These are phyloP conservation scores for Aspergillus funiculosus DNA, from an alignment of 495 filamentous ascomycete species.

Conservation along the genomic window DNA sequence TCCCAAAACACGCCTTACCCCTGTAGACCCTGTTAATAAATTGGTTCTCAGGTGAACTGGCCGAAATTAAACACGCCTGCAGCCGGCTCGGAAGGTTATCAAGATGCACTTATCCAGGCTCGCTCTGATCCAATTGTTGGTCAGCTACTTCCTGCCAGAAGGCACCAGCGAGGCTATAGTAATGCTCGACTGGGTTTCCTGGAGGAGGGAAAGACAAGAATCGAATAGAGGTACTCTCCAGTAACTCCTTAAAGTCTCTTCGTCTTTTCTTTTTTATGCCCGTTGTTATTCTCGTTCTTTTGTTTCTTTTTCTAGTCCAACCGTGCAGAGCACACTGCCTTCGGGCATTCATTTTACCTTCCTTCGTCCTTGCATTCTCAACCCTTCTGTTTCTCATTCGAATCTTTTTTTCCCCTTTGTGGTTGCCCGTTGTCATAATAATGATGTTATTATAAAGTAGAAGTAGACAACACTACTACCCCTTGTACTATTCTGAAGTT, in stretches of 20 bases:
- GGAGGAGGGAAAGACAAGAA: constrained; percentile 95
- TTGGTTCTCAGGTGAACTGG: constrained; percentile 79
- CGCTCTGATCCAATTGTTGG: constrained; percentile 73
- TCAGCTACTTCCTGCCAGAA: constrained; percentile 50
- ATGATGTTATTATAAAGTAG: constrained; percentile 3
- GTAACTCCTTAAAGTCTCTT: neutral
- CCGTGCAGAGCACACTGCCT: too few species aligned
- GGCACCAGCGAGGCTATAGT: constrained; percentile 73
- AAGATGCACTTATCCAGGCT: constrained; percentile 74
- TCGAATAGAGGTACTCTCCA: constrained; percentile 60
- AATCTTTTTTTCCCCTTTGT: constrained; percentile 6
- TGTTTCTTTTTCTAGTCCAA: constrained; percentile 16
- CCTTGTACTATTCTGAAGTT: neutral
- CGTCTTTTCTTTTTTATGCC: neutral
- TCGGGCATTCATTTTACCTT: too few species aligned
- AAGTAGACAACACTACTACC: neutral
- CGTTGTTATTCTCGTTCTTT: constrained; percentile 3
- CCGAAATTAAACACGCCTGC: constrained; percentile 85
- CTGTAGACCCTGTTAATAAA: constrained; percentile 5
- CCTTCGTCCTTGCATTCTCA: too few species aligned
- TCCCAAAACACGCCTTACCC: neutral
- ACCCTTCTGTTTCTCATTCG: too few species aligned
- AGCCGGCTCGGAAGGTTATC: constrained; percentile 79
- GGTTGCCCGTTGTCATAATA: constrained; percentile 2
- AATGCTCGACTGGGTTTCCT: constrained; percentile 70